Conservation (phyloP, 805 yeast species). For the Wickerhamiella lipophila region DNA sequence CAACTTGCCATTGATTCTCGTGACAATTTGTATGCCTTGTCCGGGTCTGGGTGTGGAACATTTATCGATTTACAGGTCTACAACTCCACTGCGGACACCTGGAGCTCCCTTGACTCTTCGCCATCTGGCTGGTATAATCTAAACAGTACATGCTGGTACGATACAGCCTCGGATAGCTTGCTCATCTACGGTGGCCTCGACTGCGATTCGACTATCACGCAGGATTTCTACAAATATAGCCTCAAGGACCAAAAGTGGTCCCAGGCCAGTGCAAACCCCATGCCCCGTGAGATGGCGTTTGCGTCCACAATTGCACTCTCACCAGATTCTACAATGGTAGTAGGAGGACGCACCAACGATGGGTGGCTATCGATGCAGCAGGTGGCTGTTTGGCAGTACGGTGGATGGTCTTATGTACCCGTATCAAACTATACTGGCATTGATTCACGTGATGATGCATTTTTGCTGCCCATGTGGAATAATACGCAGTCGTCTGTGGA, state of each 20-base stretch:
- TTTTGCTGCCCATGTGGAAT: constrained; percentile 43
- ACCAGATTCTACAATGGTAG: constrained; percentile 25
- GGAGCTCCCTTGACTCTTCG: constrained; percentile 21
- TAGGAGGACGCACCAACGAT: constrained; percentile 50
- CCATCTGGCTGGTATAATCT: constrained; percentile 19
- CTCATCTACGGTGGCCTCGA: constrained; percentile 25
- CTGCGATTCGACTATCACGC: constrained; percentile 19
- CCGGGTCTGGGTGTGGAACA: constrained; percentile 20
- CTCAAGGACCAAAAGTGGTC: constrained; percentile 16
- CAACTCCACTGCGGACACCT: constrained; percentile 15
- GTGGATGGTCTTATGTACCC: constrained; percentile 50
- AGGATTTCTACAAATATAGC: constrained; percentile 20
- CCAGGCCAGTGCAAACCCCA: constrained; percentile 12
- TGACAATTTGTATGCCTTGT: constrained; percentile 9
- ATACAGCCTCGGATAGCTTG: constrained; percentile 16
- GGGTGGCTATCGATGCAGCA: constrained; percentile 70
- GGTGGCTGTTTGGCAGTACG: constrained; percentile 58
- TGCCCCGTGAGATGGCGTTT: constrained; percentile 22
- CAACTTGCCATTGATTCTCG: constrained; percentile 21
- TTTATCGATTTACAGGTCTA: constrained; percentile 22
- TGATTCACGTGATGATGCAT: constrained; percentile 41
- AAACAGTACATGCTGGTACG: constrained; percentile 23
- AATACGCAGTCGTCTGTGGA: constrained; percentile 14
- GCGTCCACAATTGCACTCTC: constrained; percentile 18
- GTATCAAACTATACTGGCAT: constrained; percentile 28